Base-by-base conservation (phyloP, 805 yeast species). In the Metschnikowia peoriensis region DNA sequence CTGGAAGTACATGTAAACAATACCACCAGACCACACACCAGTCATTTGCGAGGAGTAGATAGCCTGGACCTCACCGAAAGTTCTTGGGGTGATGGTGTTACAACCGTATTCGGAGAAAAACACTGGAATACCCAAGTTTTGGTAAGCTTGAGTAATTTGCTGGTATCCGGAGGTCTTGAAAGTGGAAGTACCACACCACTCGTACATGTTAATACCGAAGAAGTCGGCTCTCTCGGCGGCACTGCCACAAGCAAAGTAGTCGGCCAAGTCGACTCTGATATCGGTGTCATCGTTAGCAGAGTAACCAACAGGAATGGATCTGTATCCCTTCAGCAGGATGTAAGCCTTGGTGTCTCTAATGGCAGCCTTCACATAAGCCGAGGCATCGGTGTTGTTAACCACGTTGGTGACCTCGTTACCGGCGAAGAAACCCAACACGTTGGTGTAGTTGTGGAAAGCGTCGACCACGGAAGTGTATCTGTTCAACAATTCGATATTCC, bases 121-220 rank as follows among this genome's bases (percentile, higher is more conserved):
- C 47, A 80, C 73, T 49, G 93, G 96, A 47, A 88, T 75, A 41
- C 88, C 81, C 67, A 86, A 70, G 72, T 86, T 82, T 41, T 76
- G 53, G 67, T 86, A 86, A 54, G 84, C 85, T 29, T 75, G 69
- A 46, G 92, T 86, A 75, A 87, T 80, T 57, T 71, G 79, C 58
- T 74, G 64, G 72, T 84, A 88, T 66, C 94, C 94, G 52, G 92
- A 86, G 7, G 68, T 56, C 34, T 65, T 50, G 75, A 76, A 87
- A 49, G 80, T 66, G 16, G 89, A 82, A 16, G 65, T 43, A 64
- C 93, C 93, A 78, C 94, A 87, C 94, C 94, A 88, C 75, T 86
- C 90, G 76, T 88, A 88, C 90, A 86, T 86, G 80, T 88, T 88
- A 68, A 87, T 84, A 79, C 94, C 94, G 68, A 86, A 88, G 78